Evolutionary conservation across 2,329 filamentous ascomycete genomes (phyloP), one percentile per base, ranked within the genome.

Genomic region (Lizonia empirigonia): DNA sequence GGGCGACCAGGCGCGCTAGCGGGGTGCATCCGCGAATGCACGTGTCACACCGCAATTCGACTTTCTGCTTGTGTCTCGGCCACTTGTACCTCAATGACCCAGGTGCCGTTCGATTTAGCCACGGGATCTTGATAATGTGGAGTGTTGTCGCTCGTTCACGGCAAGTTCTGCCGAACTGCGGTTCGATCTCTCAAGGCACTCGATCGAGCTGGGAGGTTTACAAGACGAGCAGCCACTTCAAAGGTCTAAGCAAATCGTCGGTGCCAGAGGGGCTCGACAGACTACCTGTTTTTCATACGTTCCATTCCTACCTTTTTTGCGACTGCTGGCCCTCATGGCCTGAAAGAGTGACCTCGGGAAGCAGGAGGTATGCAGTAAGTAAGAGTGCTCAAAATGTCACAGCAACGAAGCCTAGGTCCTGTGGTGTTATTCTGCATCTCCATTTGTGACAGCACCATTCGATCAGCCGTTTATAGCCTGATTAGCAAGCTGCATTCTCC

Each of bases 401-500:
- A 5, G 27, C 7, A n/a, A 39, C 13, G 24, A 6, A 26, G 7
- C 24, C 7, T 26, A 26, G 10, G 24, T 10, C 6, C 24, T 26
- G 6, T 10, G 32, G 12, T 15, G 16, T n/a, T 33, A 7, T n/a
- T 15, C 30, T 16, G 15, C 15, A 12, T 33, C 30, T 6, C 32
- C 5, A 10, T 15, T 20, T 27, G 13, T n/a, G n/a, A n/a, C n/a
- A n/a, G n/a, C n/a, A n/a, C n/a, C n/a, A n/a, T n/a, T n/a, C n/a
- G n/a, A 20, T 52, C 42, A 52, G 16, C 42, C 15, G 18, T 22
- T 44, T 8, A 47, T 24, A 3, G 68, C 69, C 9, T 58, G 47
- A 23, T 65, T 60, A 12, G 70, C 69, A 16, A 71, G 53, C 33
- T 69, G 62, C 59, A 67, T 66, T 19, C 70, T 56, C 37, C 66